Percentiles rank a stretch among this genome's conserved stretches.
Conservation (phyloP, 1,284 basidiomycete genomes). For the Cryptococcus sp. region DNA sequence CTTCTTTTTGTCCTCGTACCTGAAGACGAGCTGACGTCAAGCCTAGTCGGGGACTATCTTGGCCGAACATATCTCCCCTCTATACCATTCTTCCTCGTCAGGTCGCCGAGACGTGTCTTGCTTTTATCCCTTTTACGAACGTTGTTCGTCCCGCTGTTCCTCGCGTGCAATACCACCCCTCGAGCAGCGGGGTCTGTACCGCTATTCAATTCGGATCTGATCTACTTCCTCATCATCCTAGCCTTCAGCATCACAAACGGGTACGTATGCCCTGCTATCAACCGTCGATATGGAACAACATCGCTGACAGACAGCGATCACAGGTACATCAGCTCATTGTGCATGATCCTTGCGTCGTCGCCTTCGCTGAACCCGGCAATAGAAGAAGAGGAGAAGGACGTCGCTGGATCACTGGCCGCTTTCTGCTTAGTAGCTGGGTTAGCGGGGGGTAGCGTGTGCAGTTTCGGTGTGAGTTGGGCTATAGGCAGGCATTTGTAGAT, state of each 20-base stretch:
- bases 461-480: slow-evolving; percentile 65
- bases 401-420: slow-evolving; percentile 75
- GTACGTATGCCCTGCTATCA: slow-evolving; percentile 52
- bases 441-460: slow-evolving; percentile 69
- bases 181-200: slow-evolving; percentile 21
- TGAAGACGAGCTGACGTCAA: background rate
- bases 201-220: slow-evolving; percentile 63
- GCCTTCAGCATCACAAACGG: slow-evolving; percentile 76
- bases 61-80: slow-evolving; percentile 72
- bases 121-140: slow-evolving; percentile 68
- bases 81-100: slow-evolving; percentile 65
- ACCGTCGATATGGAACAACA: too few relatives aligned
- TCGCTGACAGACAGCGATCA: too few relatives aligned
- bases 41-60: slow-evolving; percentile 72
- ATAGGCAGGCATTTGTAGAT: slow-evolving; percentile 4
- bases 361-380: slow-evolving; percentile 49
- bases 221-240: slow-evolving; percentile 73
- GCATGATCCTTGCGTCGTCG: slow-evolving; percentile 52
- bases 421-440: slow-evolving; percentile 78
- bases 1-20: background rate
- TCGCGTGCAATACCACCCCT: slow-evolving; percentile 68
- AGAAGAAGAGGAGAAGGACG: slow-evolving; percentile 68
- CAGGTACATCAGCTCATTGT: slow-evolving; percentile 45
- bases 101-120: slow-evolving; percentile 66
- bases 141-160: slow-evolving; percentile 75